phyloP scores from a whole-genome alignment of 352 stramenopile species.

The Bremia lactucae region DNA sequence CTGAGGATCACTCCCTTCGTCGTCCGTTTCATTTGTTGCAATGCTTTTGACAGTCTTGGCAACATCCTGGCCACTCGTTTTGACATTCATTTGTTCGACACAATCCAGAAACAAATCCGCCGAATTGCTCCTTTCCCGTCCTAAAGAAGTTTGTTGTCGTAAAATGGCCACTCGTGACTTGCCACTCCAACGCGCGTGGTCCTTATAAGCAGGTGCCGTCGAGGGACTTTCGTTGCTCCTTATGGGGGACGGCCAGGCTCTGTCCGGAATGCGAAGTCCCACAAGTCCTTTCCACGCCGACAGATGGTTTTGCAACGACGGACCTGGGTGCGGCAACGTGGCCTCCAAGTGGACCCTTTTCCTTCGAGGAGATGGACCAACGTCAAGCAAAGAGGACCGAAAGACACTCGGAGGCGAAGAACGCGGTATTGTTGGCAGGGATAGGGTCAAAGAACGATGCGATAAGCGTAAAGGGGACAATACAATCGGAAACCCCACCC shows the following conservation, averaged over 20 bases:
- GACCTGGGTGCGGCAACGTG: constrained; percentile 4
- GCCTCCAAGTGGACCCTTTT: constrained; percentile 4
- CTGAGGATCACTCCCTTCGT: constrained; percentile 18
- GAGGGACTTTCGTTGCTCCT: constrained; percentile 6
- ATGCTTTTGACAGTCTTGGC: constrained; percentile 1
- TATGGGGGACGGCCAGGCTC: constrained; percentile 14
- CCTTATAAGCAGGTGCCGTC: not conserved
- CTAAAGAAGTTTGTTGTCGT: constrained; percentile 14
- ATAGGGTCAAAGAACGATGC: constrained; percentile 6
- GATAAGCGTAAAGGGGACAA: constrained; percentile 15
- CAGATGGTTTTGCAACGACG: constrained; percentile 42
- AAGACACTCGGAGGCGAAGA: constrained; percentile 2
- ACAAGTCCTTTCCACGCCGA: constrained; percentile 41
- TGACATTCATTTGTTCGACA: constrained; percentile 50
- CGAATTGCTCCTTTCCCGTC: constrained; percentile 56
- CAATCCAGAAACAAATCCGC: constrained; percentile 79
- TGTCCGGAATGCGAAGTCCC: constrained; percentile 23
- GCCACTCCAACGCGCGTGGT: not conserved
- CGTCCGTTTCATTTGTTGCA: constrained; percentile 16
- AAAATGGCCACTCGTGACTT: constrained; percentile 49
- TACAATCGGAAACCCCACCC: constrained; percentile 7
- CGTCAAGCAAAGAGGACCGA: not conserved
- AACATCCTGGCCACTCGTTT: constrained; percentile 8
- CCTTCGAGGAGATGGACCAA: too few species aligned
- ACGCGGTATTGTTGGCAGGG: constrained; percentile 8